A percentile compares a stretch with the other conserved stretches of the same genome.
Conservation (phyloP, 345 rosid genomes). For the Diplotaxis tenuifolia region DNA sequence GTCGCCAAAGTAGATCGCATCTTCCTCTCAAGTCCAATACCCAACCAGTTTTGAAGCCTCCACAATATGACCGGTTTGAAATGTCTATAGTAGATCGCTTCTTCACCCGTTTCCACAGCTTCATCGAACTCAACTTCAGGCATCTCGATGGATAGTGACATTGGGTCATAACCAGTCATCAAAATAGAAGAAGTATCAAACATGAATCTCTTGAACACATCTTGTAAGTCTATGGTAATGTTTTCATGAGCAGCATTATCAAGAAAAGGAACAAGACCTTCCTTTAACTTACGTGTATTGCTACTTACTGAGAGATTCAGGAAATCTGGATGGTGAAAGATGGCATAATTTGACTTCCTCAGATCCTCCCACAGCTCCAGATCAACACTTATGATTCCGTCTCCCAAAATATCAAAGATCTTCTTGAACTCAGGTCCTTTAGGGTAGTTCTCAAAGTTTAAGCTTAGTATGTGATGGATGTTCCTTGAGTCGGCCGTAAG, state of each 20-base stretch:
- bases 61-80: not conserved
- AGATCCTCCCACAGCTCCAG: conserved; percentile 15
- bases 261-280: conserved; percentile 4
- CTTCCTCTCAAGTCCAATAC: not conserved
- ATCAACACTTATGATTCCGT: conserved; percentile 6
- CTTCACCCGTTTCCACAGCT: not conserved
- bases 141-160: conserved; percentile 8
- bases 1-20: conserved; percentile 3
- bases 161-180: conserved; percentile 18
- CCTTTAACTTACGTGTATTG: conserved; percentile 6
- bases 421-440: conserved; percentile 22
- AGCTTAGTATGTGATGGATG: conserved; percentile 7
- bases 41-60: conserved; percentile 10
- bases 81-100: conserved; percentile 5
- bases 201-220: conserved; percentile 32
- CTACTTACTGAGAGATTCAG: not conserved
- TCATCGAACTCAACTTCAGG: not conserved
- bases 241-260: not conserved
- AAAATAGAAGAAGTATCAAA: conserved; percentile 29
- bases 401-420: conserved; percentile 15
- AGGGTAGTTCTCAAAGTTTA: conserved; percentile 18
- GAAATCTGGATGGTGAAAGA: conserved; percentile 13
- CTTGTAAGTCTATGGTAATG: conserved; percentile 27
- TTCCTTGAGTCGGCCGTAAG: conserved; percentile 11
- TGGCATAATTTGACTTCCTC: not conserved